Percentiles rank a stretch among this genome's conserved stretches.
Evolutionary conservation across 2,329 filamentous ascomycete genomes (phyloP).

Genomic region (Diaporthe aspalathi): DNA sequence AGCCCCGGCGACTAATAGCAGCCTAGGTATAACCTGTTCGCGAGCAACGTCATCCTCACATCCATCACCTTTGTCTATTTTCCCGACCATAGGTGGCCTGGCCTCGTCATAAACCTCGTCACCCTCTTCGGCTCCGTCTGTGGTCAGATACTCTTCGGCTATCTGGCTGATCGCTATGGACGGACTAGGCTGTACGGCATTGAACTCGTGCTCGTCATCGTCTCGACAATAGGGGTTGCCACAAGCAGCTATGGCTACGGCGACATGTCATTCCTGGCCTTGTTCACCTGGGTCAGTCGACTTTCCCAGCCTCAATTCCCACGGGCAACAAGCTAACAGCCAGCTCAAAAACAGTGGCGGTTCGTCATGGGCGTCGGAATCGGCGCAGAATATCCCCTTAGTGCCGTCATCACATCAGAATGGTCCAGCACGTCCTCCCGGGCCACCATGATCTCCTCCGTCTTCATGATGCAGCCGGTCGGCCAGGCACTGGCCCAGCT

Average conservation of each 20-base stretch:
- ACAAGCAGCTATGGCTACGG: conserved; percentile 62
- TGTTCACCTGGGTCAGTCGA: conserved; percentile 59
- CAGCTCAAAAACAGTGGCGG: conserved; percentile 54
- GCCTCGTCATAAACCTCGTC: conserved; percentile 63
- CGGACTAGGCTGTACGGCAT: conserved; percentile 67
- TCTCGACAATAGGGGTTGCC: conserved; percentile 68
- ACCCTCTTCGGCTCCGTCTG: conserved; percentile 64
- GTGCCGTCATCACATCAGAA: conserved; percentile 75
- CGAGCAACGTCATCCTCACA: conserved; percentile 65
- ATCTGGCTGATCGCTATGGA: conserved; percentile 65
- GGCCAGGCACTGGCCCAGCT: conserved; percentile 74
- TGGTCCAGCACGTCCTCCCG: conserved; percentile 72
- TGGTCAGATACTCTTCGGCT: conserved; percentile 65
- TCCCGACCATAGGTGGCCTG: conserved; percentile 57
- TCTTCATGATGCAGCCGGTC: conserved; percentile 77
- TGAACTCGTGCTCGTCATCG: conserved; percentile 65
- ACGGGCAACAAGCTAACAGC: background rate
- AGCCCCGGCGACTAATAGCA: background rate
- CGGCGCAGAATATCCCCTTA: conserved; percentile 76
- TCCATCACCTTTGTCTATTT: conserved; percentile 66
- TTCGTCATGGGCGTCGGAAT: conserved; percentile 69
- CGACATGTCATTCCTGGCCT: conserved; percentile 61
- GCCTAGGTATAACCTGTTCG: conserved; percentile 64
- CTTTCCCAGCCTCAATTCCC: background rate
- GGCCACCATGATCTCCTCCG: conserved; percentile 74